A percentile compares a stretch with the other conserved stretches of the same genome.
These are phyloP conservation scores for Aaosphaeria pasadenensis DNA, from an alignment of 2,329 filamentous ascomycete genomes.

Conservation along the genomic window DNA sequence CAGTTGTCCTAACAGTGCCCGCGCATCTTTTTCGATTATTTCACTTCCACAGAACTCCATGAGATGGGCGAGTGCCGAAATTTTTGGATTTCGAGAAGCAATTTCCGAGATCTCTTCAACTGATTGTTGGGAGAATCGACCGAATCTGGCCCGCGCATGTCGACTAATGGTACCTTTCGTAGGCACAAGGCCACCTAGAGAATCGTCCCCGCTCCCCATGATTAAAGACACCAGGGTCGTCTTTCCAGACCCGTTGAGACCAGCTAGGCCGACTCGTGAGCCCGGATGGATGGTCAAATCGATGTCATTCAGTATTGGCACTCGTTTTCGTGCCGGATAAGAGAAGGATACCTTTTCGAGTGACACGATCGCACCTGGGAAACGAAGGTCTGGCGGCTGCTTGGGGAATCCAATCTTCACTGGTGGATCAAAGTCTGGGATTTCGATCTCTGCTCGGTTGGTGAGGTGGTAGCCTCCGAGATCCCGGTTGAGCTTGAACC, in stretches of 20 bases:
- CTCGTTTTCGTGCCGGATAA: slow-evolving; percentile 50
- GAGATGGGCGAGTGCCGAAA: slow-evolving; percentile 67
- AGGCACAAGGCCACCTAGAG: slow-evolving; percentile 43
- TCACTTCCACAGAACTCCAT: slow-evolving; percentile 51
- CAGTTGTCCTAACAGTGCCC: slow-evolving; percentile 64
- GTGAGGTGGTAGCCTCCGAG: slow-evolving; percentile 50
- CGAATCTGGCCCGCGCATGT: slow-evolving; percentile 68
- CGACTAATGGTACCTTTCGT: slow-evolving; percentile 60
- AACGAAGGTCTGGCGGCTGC: slow-evolving; percentile 66
- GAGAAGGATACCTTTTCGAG: slow-evolving; percentile 67
- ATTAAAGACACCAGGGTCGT: slow-evolving; percentile 73
- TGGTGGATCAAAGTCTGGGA: slow-evolving; percentile 57
- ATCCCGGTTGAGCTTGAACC: slow-evolving; percentile 81
- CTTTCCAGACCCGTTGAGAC: slow-evolving; percentile 79
- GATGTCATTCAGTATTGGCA: slow-evolving; percentile 58
- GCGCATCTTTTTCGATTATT: slow-evolving; percentile 64
- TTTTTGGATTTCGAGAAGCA: slow-evolving; percentile 48
- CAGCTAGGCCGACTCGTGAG: slow-evolving; percentile 71
- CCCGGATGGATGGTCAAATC: slow-evolving; percentile 69
- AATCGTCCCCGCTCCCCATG: slow-evolving; percentile 46
- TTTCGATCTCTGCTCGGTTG: slow-evolving; percentile 65
- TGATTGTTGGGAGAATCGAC: slow-evolving; percentile 78
- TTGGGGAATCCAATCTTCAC: slow-evolving; percentile 60
- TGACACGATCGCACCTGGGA: slow-evolving; percentile 70
- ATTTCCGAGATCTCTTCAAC: slow-evolving; percentile 65